Evolutionary conservation across 225 moss, liverwort and hornwort genomes (phyloP).

Genomic region (Bryum argenteum): DNA sequence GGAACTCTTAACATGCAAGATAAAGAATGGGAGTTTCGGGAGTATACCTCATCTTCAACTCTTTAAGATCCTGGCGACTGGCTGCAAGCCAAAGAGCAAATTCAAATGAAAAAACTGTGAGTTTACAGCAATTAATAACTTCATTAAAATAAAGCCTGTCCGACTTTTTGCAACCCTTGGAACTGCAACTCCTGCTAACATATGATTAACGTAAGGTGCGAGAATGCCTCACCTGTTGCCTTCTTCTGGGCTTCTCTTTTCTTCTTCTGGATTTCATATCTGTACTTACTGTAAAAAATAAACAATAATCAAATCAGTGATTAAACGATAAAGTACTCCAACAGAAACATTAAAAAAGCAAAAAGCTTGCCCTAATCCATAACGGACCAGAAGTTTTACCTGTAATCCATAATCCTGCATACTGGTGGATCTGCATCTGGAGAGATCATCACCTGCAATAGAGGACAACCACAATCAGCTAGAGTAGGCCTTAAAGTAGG

Average conservation of each 20-base stretch:
- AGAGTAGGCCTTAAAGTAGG: neutral
- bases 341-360: neutral
- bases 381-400: slow-evolving; percentile 46
- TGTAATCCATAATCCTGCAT: slow-evolving; percentile 95
- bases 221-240: slow-evolving; percentile 65
- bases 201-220: slow-evolving; percentile 12
- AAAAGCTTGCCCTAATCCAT: neutral
- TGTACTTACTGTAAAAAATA: slow-evolving; percentile 75
- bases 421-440: slow-evolving; percentile 99
- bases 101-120: slow-evolving; percentile 14
- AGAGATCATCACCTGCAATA: slow-evolving; percentile 91
- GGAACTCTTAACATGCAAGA: neutral
- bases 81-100: slow-evolving; percentile 52
- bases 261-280: slow-evolving; percentile 94
- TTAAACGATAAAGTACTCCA: neutral
- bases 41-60: slow-evolving; percentile 88
- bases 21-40: neutral
- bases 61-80: slow-evolving; percentile 95
- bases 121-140: slow-evolving; percentile 2
- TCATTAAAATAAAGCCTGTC: neutral
- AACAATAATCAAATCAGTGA: slow-evolving; percentile 13
- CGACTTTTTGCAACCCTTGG: neutral
- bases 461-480: slow-evolving; percentile 20
- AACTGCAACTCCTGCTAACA: too few species aligned
- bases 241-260: slow-evolving; percentile 98